These are phyloP conservation scores for Sisymbrium irio DNA, from an alignment of 345 rosid species.

Conservation along the genomic window DNA sequence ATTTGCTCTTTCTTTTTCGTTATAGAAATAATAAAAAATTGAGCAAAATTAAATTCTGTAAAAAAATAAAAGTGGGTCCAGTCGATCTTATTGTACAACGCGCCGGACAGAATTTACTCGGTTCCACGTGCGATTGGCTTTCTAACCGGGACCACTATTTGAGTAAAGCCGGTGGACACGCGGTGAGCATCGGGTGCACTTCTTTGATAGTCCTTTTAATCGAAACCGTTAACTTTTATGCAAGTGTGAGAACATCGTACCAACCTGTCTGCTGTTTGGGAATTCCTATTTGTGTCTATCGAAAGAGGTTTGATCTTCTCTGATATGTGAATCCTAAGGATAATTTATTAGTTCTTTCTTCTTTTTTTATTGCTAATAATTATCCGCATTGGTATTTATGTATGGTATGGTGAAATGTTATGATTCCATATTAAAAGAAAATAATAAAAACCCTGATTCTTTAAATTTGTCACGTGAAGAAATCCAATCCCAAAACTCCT, in stretches of 20 bases:
- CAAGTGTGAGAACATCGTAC: constrained; percentile 32
- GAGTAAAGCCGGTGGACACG: not conserved
- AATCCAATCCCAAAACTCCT: constrained; percentile 1
- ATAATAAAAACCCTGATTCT: not conserved
- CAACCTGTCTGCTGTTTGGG: constrained; percentile 33
- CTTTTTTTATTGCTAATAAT: not conserved
- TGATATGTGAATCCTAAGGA: constrained; percentile 8
- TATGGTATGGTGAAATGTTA: not conserved
- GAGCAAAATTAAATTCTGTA: not conserved
- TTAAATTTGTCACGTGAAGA: constrained; percentile 1
- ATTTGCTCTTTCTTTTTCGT: not conserved
- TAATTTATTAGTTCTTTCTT: not conserved
- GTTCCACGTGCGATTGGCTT: constrained; percentile 24
- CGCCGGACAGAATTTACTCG: constrained; percentile 27
- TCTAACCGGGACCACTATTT: constrained; percentile 21
- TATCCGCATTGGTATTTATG: not conserved
- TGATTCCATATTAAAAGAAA: not conserved
- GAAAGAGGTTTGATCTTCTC: constrained; percentile 25
- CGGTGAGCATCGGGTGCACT: constrained; percentile 11
- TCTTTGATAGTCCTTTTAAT: not conserved
- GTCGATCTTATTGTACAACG: constrained; percentile 18
- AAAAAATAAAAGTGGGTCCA: not conserved
- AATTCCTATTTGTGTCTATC: constrained; percentile 30
- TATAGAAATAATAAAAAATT: not conserved
- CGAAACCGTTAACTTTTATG: constrained; percentile 11